These are phyloP conservation scores for Eucalyptus caleyi DNA, from an alignment of 345 rosid genomes.

Conservation along the genomic window DNA sequence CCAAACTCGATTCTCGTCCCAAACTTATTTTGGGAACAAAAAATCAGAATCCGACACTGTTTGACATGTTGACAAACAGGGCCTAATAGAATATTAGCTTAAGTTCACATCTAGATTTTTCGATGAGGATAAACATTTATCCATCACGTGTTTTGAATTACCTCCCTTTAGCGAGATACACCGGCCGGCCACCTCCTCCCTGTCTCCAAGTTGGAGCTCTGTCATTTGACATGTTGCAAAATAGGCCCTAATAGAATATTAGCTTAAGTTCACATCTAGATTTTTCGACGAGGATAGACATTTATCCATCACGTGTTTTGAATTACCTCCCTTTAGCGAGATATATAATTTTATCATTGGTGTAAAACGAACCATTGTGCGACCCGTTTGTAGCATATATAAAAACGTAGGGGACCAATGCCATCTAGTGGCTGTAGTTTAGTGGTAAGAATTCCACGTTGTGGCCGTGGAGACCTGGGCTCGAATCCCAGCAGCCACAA, in stretches of 20 bases:
- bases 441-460: conserved; percentile 78
- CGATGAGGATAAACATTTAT: too few species aligned
- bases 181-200: too few species aligned
- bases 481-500: conserved; percentile 88
- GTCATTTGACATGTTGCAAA: too few species aligned
- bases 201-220: too few species aligned
- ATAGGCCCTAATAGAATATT: neutral
- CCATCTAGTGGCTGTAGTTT: conserved; percentile 45
- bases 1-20: too few species aligned
- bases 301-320: neutral
- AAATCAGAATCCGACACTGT: too few species aligned
- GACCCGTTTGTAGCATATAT: fast-evolving
- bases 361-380: neutral
- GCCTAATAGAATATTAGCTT: too few species aligned
- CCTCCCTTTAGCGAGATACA: too few species aligned
- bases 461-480: conserved; percentile 93
- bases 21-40: too few species aligned
- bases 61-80: too few species aligned
- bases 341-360: neutral
- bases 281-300: neutral
- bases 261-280: neutral
- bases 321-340: neutral
- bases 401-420: fast-evolving
- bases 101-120: too few species aligned
- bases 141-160: too few species aligned